These are phyloP conservation scores for Arthrobotrys sphaeroides DNA, from an alignment of 2,329 filamentous ascomycete species.

Conservation along the genomic window DNA sequence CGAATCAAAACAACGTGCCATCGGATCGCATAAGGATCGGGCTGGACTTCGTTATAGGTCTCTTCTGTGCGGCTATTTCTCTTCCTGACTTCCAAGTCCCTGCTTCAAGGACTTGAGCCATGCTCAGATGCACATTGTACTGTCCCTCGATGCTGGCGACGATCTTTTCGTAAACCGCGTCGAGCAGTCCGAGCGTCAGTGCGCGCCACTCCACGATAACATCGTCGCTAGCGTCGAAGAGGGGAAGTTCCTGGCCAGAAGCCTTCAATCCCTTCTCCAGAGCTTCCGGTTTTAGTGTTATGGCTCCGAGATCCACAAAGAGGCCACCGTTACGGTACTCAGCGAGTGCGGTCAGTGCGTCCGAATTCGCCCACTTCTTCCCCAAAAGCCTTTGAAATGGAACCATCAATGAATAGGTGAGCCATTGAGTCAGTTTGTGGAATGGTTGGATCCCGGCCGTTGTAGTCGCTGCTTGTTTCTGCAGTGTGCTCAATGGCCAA, in stretches of 20 bases:
- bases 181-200: constrained; percentile 77
- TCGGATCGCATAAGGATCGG: constrained; percentile 62
- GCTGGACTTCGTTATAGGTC: constrained; percentile 50
- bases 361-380: constrained; percentile 80
- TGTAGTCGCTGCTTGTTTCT: constrained; percentile 59
- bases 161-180: constrained; percentile 76
- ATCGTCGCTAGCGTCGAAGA: constrained; percentile 77
- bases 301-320: constrained; percentile 82
- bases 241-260: constrained; percentile 76
- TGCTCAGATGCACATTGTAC: constrained; percentile 74
- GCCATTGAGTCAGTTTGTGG: constrained; percentile 94
- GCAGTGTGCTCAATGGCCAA: constrained; percentile 88
- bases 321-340: constrained; percentile 93
- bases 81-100: constrained; percentile 92
- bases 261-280: constrained; percentile 74
- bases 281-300: constrained; percentile 78
- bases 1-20: constrained; percentile 63
- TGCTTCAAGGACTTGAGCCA: constrained; percentile 92
- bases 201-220: constrained; percentile 83
- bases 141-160: constrained; percentile 64
- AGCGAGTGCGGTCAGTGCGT: constrained; percentile 84
- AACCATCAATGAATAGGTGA: constrained; percentile 91
- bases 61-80: constrained; percentile 38
- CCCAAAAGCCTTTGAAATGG: constrained; percentile 84
- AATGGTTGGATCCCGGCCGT: constrained; percentile 70